Evolutionary conservation across 2,329 filamentous ascomycete species (phyloP).

Genomic region (Ophiostoma ips): DNA sequence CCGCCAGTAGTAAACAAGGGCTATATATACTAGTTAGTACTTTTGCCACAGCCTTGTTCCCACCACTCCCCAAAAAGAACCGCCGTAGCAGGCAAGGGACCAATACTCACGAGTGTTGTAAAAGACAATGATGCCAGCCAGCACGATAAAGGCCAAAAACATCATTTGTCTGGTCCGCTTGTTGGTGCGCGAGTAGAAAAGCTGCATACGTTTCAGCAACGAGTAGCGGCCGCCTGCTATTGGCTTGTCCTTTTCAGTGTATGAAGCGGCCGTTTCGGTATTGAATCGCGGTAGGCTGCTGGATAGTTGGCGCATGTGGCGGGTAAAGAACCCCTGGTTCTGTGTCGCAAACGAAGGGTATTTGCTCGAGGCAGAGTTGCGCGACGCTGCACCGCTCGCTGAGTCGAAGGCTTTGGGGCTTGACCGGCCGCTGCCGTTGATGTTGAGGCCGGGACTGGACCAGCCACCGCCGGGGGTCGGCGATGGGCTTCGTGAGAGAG

Average conservation of each 20-base stretch:
- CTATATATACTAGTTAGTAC: conserved; percentile 19
- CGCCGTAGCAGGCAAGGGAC: no score
- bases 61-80: no score
- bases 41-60: neutral
- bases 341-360: conserved; percentile 70
- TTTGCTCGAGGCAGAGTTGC: conserved; percentile 50
- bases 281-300: conserved; percentile 65
- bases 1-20: conserved; percentile 50
- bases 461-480: conserved; percentile 75
- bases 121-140: conserved; percentile 49
- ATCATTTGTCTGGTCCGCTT: conserved; percentile 57
- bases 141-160: conserved; percentile 43
- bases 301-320: conserved; percentile 70
- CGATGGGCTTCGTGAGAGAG: conserved; percentile 75
- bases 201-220: conserved; percentile 30
- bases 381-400: conserved; percentile 35
- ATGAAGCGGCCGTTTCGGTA: conserved; percentile 19
- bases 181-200: conserved; percentile 36
- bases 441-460: conserved; percentile 37
- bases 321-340: conserved; percentile 75
- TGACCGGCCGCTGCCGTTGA: conserved; percentile 6
- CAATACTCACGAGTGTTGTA: conserved; percentile 57
- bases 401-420: conserved; percentile 30
- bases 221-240: conserved; percentile 23
- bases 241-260: conserved; percentile 67